Evolutionary conservation across 2,329 filamentous ascomycete species (phyloP).

Genomic region (Madurella fahalii): DNA sequence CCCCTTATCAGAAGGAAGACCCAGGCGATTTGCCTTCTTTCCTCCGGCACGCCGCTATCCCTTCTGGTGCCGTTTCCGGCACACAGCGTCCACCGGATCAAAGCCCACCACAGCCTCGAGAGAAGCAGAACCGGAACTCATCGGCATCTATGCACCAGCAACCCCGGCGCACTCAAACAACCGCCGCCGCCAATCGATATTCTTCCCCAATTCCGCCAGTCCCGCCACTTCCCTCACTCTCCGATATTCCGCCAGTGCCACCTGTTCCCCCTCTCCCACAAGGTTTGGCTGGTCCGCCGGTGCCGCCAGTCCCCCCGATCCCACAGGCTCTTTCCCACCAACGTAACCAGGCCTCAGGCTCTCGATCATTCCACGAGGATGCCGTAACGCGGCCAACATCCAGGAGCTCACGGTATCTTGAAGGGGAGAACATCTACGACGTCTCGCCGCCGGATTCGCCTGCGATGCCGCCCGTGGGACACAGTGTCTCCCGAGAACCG

Average conservation of each 20-base stretch:
- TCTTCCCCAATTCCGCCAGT: conserved; percentile 20
- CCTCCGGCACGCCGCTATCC: conserved; percentile 41
- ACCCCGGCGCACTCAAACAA: conserved; percentile 18
- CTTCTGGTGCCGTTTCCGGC: conserved; percentile 14
- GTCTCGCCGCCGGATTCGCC: conserved; percentile 46
- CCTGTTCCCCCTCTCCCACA: conserved; percentile 26
- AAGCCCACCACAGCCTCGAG: conserved; percentile 1
- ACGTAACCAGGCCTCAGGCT: conserved; percentile 34
- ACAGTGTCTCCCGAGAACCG: conserved; percentile 9
- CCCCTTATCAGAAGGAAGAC: conserved; percentile 69
- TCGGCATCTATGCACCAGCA: conserved; percentile 19
- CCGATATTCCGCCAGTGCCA: conserved; percentile 18
- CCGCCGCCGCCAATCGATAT: conserved; percentile 10
- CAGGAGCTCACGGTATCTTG: conserved; percentile 22
- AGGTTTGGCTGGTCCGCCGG: conserved; percentile 18
- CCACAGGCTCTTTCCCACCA: conserved; percentile 26
- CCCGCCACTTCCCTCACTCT: conserved; percentile 24
- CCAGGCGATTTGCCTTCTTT: conserved; percentile 55
- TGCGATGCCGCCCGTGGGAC: conserved; percentile 18
- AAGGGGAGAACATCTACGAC: conserved; percentile 43
- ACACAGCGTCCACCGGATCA: conserved; percentile 1
- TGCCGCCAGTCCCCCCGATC: conserved; percentile 15
- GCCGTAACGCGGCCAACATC: conserved; percentile 16
- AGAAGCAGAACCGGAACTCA: conserved; percentile 14
- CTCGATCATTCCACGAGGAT: conserved; percentile 7